Base-by-base conservation (phyloP, 495 filamentous ascomycete genomes). In the Hyaloscypha finlandica region DNA sequence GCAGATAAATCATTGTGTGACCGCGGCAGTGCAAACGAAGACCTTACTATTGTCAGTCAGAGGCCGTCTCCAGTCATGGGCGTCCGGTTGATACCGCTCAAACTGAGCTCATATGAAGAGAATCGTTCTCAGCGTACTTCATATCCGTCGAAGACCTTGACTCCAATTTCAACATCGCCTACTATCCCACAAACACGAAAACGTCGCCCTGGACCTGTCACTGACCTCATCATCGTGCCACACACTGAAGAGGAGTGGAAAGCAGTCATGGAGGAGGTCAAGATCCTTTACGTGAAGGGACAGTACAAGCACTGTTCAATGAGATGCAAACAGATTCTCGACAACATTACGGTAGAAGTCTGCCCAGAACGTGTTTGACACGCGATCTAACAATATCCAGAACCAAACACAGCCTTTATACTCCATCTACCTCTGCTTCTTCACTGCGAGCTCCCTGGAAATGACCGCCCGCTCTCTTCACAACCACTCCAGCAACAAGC, bases 381-480 rank as follows among this genome's bases (percentile, higher is more conserved):
- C 16, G 3, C 4, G 16, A 16, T 16, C 42, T 48, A 12, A 48
- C 42, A 48, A 48, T 1, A 14, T 48, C 16, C 42, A 48, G 42
- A 12, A 19, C 42, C 9, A 48, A 45, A 57, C 65, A 32, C 68
- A 73, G 59, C 81, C 84, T 16, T 61, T 82, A 16, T 80, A 83
- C 70, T 74, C 80, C 8, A 83, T 85, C 55, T 84, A 85, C 64
- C 72, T 86, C 6, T 80, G 80, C 62, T 86, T 85, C 70, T 84
- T 83, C 59, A 82, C 82, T 8, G 84, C 84, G 2, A 79, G 79
- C 19, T 83, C 81, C 4, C 75, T 84, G 37, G 84, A 86, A 68
- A 77, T 81, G 48, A 83, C 79, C 55, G 82, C 83, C n/a, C 77
- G 78, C 25, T 75, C 81, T 19, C 75, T 85, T 9, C 80, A 80